Percentiles rank a stretch among this genome's conserved stretches.
phyloP scores from a whole-genome alignment of 164 flowering plant species.

The Macadamia integrifolia region DNA sequence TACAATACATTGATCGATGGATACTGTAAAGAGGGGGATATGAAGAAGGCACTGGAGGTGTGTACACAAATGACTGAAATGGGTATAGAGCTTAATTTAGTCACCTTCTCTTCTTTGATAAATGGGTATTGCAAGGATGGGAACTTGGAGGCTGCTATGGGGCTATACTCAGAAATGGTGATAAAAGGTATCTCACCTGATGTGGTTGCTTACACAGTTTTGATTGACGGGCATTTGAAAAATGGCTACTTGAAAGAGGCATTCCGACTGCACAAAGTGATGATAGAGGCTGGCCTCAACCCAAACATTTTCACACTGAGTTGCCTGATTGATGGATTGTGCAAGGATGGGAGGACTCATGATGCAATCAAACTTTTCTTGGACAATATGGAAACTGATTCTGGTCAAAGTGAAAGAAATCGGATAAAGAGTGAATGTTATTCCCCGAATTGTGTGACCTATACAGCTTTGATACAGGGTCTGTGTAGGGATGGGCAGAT shows the following conservation, averaged over 20 bases:
- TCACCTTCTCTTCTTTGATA: slow-evolving; percentile 60
- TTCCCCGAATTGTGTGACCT: slow-evolving; percentile 35
- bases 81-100: slow-evolving; percentile 52
- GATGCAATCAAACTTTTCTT: slow-evolving; percentile 49
- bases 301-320: slow-evolving; percentile 51
- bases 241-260: slow-evolving; percentile 50
- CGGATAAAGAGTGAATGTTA: slow-evolving; percentile 7
- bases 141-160: slow-evolving; percentile 56
- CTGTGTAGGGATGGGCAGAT: slow-evolving; percentile 51
- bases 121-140: slow-evolving; percentile 57
- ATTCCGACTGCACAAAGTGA: slow-evolving; percentile 41
- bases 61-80: slow-evolving; percentile 58
- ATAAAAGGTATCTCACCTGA: slow-evolving; percentile 64
- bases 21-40: slow-evolving; percentile 45
- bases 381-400: slow-evolving; percentile 18
- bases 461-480: slow-evolving; percentile 50
- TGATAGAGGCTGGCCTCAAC: slow-evolving; percentile 40
- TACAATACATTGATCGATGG: slow-evolving; percentile 67
- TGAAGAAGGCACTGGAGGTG: slow-evolving; percentile 52
- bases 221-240: slow-evolving; percentile 68
- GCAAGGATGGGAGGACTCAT: slow-evolving; percentile 47
- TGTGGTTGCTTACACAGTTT: slow-evolving; percentile 55
- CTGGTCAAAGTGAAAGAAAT: slow-evolving; percentile 2
- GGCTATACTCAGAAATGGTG: slow-evolving; percentile 63
- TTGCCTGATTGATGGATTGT: slow-evolving; percentile 63